phyloP scores from a whole-genome alignment of 2,329 filamentous ascomycete genomes.

The Ceratocystis cubensis region DNA sequence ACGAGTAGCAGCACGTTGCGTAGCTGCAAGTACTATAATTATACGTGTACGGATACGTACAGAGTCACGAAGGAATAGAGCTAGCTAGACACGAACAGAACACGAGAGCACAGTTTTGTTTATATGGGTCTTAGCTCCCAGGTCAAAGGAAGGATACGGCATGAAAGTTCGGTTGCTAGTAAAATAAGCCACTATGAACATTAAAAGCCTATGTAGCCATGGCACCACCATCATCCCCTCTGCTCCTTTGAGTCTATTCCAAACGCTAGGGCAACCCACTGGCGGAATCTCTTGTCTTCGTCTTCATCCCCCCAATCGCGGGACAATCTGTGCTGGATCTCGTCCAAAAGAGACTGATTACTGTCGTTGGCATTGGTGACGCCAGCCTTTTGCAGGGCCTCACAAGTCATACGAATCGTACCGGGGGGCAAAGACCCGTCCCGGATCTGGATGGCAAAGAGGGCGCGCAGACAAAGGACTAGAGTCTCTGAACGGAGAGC shows the following conservation, averaged over 20 bases:
- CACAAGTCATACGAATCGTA: background rate
- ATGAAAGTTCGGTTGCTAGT: too few species aligned
- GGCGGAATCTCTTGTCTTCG: background rate
- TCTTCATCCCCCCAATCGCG: constrained; percentile 8
- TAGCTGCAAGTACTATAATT: too few species aligned
- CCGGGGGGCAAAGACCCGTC: constrained; percentile 1
- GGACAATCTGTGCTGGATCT: background rate
- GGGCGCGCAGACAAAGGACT: background rate
- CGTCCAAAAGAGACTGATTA: background rate
- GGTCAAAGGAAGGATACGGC: too few species aligned
- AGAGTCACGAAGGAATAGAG: too few species aligned
- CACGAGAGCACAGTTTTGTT: too few species aligned
- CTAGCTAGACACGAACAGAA: too few species aligned
- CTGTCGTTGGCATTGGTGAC: background rate
- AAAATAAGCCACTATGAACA: background rate
- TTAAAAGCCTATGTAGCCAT: background rate
- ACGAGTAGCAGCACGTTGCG: too few species aligned
- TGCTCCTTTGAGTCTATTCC: constrained; percentile 1
- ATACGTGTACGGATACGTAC: too few species aligned
- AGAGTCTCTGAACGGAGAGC: background rate
- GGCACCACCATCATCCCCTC: background rate
- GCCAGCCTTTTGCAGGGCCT: background rate
- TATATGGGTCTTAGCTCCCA: too few species aligned
- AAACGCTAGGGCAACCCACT: constrained; percentile 4
- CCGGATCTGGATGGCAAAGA: background rate